Percentiles rank a stretch among this genome's conserved stretches.
Evolutionary conservation across 2,329 filamentous ascomycete species (phyloP).

Genomic region (Pseudonectria buxi): DNA sequence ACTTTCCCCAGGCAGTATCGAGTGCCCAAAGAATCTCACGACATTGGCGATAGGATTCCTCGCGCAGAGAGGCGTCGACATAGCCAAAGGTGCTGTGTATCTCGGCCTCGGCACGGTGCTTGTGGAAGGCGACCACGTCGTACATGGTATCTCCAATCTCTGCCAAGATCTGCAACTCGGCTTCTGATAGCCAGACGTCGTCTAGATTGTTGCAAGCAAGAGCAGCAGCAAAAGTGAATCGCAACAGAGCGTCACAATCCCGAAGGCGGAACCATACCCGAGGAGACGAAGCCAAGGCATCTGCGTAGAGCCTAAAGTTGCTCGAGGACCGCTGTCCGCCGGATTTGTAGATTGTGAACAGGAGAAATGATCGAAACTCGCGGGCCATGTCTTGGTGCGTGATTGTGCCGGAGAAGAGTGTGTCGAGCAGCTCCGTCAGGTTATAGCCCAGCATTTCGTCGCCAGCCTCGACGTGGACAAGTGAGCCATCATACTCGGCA

Average conservation of each 20-base stretch:
- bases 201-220: conserved; percentile 26
- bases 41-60: conserved; percentile 14
- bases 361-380: conserved; percentile 17
- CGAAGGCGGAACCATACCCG: conserved; percentile 26
- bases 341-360: conserved; percentile 14
- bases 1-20: conserved; percentile 17
- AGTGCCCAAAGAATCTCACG: conserved; percentile 28
- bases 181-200: conserved; percentile 17
- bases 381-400: conserved; percentile 9
- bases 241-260: conserved; percentile 26
- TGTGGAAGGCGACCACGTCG: conserved; percentile 20
- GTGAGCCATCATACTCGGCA: conserved; percentile 13
- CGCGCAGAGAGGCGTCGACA: conserved; percentile 12
- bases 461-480: conserved; percentile 8
- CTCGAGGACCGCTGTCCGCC: conserved; percentile 6
- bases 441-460: conserved; percentile 12
- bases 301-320: conserved; percentile 21
- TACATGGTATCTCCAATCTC: conserved; percentile 21
- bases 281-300: conserved; percentile 19
- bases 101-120: conserved; percentile 21
- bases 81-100: conserved; percentile 24
- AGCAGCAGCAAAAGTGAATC: conserved; percentile 25
- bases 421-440: conserved; percentile 9
- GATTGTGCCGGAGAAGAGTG: conserved; percentile 10
- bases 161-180: conserved; percentile 12